Percentiles rank a stretch among this genome's conserved stretches.
These are phyloP conservation scores for Kwoniella botswanensis DNA, from an alignment of 768 basidiomycete genomes.

Conservation along the genomic window DNA sequence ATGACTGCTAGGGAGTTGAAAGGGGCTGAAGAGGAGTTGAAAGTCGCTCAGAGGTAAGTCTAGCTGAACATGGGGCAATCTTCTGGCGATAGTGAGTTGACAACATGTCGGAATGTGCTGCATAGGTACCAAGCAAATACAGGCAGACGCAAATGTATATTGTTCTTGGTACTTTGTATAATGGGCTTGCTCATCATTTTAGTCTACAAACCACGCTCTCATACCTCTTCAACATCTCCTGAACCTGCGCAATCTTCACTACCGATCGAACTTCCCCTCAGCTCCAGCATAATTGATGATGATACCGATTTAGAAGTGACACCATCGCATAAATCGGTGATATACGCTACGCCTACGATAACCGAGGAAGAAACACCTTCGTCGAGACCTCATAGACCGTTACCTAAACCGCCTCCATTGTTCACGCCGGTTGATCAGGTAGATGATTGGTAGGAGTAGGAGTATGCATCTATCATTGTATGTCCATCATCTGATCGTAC, in stretches of 20 bases:
- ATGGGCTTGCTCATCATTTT: slow-evolving; percentile 83
- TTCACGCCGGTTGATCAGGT: slow-evolving; percentile 9
- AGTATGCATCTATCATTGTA: too few species aligned
- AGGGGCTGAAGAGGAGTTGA: slow-evolving; percentile 82
- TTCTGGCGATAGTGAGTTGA: too few species aligned
- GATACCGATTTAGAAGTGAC: slow-evolving; percentile 2
- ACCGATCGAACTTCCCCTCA: not conserved
- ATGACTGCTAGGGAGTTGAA: slow-evolving; percentile 79
- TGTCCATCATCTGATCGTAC: not conserved
- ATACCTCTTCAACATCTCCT: slow-evolving; percentile 13
- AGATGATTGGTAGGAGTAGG: not conserved
- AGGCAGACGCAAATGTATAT: slow-evolving; percentile 89
- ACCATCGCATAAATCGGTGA: slow-evolving; percentile 7
- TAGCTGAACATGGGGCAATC: not conserved
- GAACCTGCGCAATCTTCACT: slow-evolving; percentile 14
- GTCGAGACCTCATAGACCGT: slow-evolving; percentile 20
- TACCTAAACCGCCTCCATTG: slow-evolving; percentile 34
- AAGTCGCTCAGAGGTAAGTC: slow-evolving; percentile 77
- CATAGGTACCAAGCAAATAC: slow-evolving; percentile 90
- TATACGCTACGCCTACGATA: slow-evolving; percentile 1
- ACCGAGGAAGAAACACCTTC: not conserved
- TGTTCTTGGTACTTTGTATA: slow-evolving; percentile 86
- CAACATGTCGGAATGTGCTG: not conserved
- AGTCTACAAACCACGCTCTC: slow-evolving; percentile 81
- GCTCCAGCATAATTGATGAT: slow-evolving; percentile 1